Evolutionary conservation across 495 filamentous ascomycete species (phyloP), one percentile per base, ranked within the genome.

Genomic region (Parmelia sp.): DNA sequence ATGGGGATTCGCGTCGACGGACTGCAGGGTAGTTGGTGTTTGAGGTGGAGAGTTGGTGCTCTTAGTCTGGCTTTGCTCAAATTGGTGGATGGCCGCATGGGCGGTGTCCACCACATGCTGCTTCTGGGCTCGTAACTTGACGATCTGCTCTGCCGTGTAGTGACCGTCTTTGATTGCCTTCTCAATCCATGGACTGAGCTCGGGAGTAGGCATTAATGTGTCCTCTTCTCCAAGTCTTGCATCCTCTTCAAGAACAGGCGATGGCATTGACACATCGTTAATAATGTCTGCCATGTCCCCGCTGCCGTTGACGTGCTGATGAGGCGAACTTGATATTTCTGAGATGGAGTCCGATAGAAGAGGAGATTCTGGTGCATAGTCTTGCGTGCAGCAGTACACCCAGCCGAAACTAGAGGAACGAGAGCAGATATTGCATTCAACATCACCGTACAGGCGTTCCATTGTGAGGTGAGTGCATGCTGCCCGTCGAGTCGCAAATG

Each of bases 301-400:
- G 11, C 65, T 35, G 23, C 23, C 65, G 37, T 37, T 21, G 53
- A 35, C 17, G 40, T 64, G 29, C 44, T 56, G 27, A 58, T 51
- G 27, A 57, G 58, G 21, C 29, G 65, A 25, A 15, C 25, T 68
- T 68, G 58, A 64, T 69, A 27, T 68, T 65, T 25, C 47, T 17
- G 25, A 51, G 39, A 8, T 36, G 29, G 11, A 29, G 14, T 17
- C 14, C 9, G 5, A 27, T 17, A 21, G 19, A 29, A 23, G 15
- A 3, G 5, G 51, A 21, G 21, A 27, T 33, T 37, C 47, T 12
- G 55, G 27, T n/a, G 2, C 21, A 65, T 74, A 73, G 69, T 91
- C 88, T 67, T 84, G 78, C 8, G 76, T 80, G 70, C 90, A 92
- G 51, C 76, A 71, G 65, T 88, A 91, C 27, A 92, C 74, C 83